These are phyloP conservation scores for Trichophyton simii DNA, from an alignment of 2,329 filamentous ascomycete species.

Conservation along the genomic window DNA sequence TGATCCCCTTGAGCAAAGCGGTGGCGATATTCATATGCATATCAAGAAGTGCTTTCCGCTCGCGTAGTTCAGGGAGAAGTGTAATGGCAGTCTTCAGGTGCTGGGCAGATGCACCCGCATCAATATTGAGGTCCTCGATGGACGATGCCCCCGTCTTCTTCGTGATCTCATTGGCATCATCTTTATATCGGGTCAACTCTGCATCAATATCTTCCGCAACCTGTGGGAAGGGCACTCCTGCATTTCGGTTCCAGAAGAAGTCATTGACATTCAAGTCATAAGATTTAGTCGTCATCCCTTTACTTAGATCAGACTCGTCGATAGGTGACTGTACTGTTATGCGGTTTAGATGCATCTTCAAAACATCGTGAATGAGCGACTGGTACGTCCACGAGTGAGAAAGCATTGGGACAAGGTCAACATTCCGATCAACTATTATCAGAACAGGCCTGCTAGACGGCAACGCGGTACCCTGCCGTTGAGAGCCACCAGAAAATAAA, in stretches of 20 bases:
- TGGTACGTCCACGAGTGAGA: conserved; percentile 92
- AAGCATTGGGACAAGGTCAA: conserved; percentile 95
- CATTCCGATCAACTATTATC: conserved; percentile 85
- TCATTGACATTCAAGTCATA: conserved; percentile 85
- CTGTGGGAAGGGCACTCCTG: conserved; percentile 79
- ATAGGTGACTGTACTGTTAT: conserved; percentile 80
- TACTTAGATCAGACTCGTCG: conserved; percentile 63
- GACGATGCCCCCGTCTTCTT: conserved; percentile 89
- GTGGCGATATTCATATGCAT: conserved; percentile 99
- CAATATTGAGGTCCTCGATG: conserved; percentile 83
- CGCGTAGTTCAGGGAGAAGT: conserved; percentile 75
- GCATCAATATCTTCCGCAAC: conserved; percentile 93
- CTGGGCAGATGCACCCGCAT: conserved; percentile 76
- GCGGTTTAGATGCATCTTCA: conserved; percentile 74
- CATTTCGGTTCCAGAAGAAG: conserved; percentile 95
- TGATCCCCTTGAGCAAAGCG: conserved; percentile 67
- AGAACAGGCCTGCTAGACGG: conserved; percentile 73
- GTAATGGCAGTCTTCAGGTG: conserved; percentile 95
- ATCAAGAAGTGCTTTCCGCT: conserved; percentile 83
- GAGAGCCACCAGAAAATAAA: conserved; percentile 57
- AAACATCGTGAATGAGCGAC: conserved; percentile 67
- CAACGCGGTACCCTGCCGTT: conserved; percentile 46
- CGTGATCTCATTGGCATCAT: conserved; percentile 86
- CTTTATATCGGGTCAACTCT: conserved; percentile 87
- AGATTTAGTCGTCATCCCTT: conserved; percentile 67